Base-by-base conservation (phyloP, 2,329 filamentous ascomycete genomes). In the Ilyonectria sp. region DNA sequence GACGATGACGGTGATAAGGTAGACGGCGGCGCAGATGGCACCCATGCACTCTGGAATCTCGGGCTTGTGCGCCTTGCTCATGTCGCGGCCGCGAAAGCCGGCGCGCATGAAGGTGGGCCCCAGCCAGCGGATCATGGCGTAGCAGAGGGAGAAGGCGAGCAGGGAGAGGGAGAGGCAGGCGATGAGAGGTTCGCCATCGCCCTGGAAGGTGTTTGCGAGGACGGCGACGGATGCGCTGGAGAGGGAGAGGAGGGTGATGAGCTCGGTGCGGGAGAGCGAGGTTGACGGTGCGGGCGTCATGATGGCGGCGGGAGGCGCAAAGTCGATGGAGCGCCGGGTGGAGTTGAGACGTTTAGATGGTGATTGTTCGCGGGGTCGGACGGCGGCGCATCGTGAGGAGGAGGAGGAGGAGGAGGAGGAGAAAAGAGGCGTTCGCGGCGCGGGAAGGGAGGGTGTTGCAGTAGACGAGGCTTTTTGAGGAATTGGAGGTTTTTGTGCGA, bases 11-110 rank as follows among this genome's bases (percentile, higher is more conserved):
- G 91, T 89, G 71, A 99, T 87, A 49, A 99, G 87, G 82, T 98
- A 98, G 29, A 98, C 94, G 72, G 96, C 90, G 9, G 95, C 96
- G 78, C 94, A 97, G 29, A 99, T 89, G 65, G 94, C 94, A 33
- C 96, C 96, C 95, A 99, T 98, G 73, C 93, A 95, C 82, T 99
- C 96, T 23, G 96, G 96, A 75, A 98, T 92, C 81, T 96, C 94
- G 67, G 87, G 87, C 72, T 89, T 89, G 75, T 90, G 78, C 50
- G 79, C 73, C 79, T 86, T 99, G 78, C 92, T 92, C 86, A 98
- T 87, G 80, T 99, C 96, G 76, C 89, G 93, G 63, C 96, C 96
- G 79, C 95, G 96, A 78, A 98, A 89, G 17, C 95, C 96, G 43
- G 93, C 93, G 74, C 89, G 91, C 79, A 98, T 91, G 80, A 99